phyloP scores from a whole-genome alignment of 768 basidiomycete genomes.

The Trametes villosa region DNA sequence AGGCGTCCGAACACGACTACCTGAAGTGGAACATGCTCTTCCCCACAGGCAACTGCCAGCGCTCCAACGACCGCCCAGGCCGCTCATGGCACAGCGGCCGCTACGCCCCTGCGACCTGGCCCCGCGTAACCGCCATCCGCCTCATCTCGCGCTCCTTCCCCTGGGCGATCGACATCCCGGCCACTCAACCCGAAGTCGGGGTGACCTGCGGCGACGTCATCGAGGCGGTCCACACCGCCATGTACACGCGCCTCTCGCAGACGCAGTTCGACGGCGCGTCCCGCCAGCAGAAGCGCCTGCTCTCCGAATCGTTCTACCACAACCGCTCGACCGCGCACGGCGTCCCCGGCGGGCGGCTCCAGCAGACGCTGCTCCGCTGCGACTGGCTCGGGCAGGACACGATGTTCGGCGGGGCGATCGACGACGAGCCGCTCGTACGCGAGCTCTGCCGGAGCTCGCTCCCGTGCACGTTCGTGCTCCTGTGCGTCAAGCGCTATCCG shows the following conservation, averaged over 20 bases:
- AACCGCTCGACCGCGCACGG: constrained; percentile 68
- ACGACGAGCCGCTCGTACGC: constrained; percentile 48
- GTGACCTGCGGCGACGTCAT: constrained; percentile 73
- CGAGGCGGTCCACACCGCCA: constrained; percentile 52
- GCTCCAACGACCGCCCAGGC: constrained; percentile 60
- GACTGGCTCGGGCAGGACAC: constrained; percentile 67
- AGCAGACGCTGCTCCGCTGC: constrained; percentile 62
- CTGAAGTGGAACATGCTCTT: constrained; percentile 81
- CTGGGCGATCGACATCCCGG: constrained; percentile 56
- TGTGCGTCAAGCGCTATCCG: constrained; percentile 51
- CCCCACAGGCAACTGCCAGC: constrained; percentile 58
- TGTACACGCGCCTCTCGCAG: constrained; percentile 55
- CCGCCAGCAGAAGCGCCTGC: constrained; percentile 40
- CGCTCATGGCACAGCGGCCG: constrained; percentile 73
- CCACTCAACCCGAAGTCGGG: constrained; percentile 49
- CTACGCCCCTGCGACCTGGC: constrained; percentile 65
- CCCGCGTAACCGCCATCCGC: constrained; percentile 55
- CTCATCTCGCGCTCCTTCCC: constrained; percentile 60
- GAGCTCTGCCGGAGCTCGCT: constrained; percentile 47
- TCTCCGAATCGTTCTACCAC: constrained; percentile 58
- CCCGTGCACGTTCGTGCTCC: constrained; percentile 64
- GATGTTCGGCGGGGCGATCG: constrained; percentile 64
- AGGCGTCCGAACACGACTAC: constrained; percentile 47
- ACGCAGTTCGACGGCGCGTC: constrained; percentile 55
- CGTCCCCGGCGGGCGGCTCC: constrained; percentile 72